Base-by-base conservation (phyloP, 192 early-diverging fungal species). In the Backusella tuberculispora region DNA sequence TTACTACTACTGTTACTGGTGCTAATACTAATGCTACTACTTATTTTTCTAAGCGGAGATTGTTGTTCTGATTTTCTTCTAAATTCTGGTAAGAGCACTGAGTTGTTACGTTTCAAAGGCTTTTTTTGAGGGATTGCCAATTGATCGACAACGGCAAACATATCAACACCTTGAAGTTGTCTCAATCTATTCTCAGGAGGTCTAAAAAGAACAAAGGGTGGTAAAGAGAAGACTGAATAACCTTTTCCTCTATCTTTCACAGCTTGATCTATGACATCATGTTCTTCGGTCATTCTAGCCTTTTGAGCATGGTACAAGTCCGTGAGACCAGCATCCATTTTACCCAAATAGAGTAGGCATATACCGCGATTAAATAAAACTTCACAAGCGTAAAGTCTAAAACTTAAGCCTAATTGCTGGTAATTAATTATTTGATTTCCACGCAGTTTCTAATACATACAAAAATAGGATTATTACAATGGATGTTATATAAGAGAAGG, bases 381-480 rank as follows among this genome's bases (percentile, higher is more conserved):
- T 82, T 99, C 92, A 79, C 92, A 97, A 0, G 91, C 83, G 77
- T 92, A 95, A 46, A 99, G 86, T 79, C 95, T 94, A 85, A 91
- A 96, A 44, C 90, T 87, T 46, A 98, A 88, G 4, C 97, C 97
- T 34, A 99, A 86, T 78, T 99, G 97, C 72, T 89, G 90, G 77
- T 99, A 99, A 81, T 99, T 95, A 73, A 99, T 97, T 46, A 92
- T 87, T 71, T 89, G 84, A 81, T 96, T 97, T 67, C 92, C 92
- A 47, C 93, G 89, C 71, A 95, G 76, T 78, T 88, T 90, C 86
- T 91, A 82, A 53, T n/a, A 40, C 38, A 79, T 65, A 26, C 37
- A 60, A 73, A 40, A 60, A 41, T 34, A 63, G 10, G 21, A 60
- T 46, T 24, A 14, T 42, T 42, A 68, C 19, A 44, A 21, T 41